phyloP scores from a whole-genome alignment of 768 basidiomycete genomes.

The Tulasnella sp. region DNA sequence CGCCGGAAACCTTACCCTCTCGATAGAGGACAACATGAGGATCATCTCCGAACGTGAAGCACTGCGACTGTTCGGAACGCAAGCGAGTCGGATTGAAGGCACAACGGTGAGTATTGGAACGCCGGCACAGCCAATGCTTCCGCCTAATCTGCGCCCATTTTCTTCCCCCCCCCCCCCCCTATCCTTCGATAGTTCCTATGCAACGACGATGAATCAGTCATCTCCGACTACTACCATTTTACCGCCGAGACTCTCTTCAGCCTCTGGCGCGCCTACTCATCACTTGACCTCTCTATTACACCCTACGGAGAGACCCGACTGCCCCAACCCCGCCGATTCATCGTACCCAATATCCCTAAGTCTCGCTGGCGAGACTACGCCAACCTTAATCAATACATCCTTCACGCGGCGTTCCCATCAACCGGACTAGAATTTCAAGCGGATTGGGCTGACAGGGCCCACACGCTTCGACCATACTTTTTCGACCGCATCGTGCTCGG shows the following conservation, averaged over 20 bases:
- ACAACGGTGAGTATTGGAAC: conserved; percentile 46
- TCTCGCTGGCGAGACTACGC: conserved; percentile 87
- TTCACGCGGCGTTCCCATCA: conserved; percentile 73
- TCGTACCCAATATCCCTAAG: conserved; percentile 67
- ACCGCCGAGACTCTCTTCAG: conserved; percentile 87
- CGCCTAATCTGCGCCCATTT: not conserved
- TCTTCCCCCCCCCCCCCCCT: not conserved
- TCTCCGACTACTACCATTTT: conserved; percentile 92
- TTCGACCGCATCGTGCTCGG: conserved; percentile 79
- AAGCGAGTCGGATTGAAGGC: conserved; percentile 68
- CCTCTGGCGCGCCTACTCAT: conserved; percentile 83
- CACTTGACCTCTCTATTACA: conserved; percentile 63
- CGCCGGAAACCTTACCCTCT: conserved; percentile 47
- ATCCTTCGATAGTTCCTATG: conserved; percentile 52
- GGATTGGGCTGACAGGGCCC: conserved; percentile 75
- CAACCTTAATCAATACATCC: conserved; percentile 80
- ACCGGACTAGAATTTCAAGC: conserved; percentile 68
- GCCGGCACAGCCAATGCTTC: not conserved
- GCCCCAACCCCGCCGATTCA: conserved; percentile 60
- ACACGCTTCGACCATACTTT: conserved; percentile 63
- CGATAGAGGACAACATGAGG: conserved; percentile 72
- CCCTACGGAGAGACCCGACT: conserved; percentile 59
- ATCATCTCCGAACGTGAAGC: conserved; percentile 67
- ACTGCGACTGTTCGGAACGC: conserved; percentile 54
- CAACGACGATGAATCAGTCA: conserved; percentile 66